Evolutionary conservation across 331 rosid genomes (phyloP).

Genomic region (Quercus tomentella): DNA sequence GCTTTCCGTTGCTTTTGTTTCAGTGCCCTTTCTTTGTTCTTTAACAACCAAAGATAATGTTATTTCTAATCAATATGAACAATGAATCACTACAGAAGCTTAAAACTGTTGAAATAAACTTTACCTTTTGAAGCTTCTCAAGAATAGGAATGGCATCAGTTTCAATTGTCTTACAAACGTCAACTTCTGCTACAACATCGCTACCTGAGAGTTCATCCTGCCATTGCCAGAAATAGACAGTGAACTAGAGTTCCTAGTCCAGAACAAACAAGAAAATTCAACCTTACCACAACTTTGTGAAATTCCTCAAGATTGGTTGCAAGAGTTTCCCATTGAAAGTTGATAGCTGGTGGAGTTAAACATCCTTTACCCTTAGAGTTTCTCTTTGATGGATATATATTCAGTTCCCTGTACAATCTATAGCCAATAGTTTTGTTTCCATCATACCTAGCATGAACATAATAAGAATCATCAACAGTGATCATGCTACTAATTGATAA

Average conservation of each 20-base stretch:
- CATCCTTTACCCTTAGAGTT: conserved; percentile 33
- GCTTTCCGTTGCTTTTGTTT: conserved; percentile 49
- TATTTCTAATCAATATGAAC: background rate
- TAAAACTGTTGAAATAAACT: conserved; percentile 4
- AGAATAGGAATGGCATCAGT: conserved; percentile 64
- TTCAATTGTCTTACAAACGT: conserved; percentile 49
- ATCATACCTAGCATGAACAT: conserved; percentile 63
- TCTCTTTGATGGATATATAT: conserved; percentile 30
- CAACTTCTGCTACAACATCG: conserved; percentile 39
- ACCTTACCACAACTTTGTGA: conserved; percentile 58
- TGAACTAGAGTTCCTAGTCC: conserved; percentile 1
- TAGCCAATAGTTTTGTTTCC: conserved; percentile 55
- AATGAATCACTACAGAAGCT: conserved; percentile 14
- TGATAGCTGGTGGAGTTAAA: conserved; percentile 36
- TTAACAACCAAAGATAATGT: conserved; percentile 15
- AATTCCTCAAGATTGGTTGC: conserved; percentile 68
- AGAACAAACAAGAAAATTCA: background rate
- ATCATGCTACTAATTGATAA: background rate
- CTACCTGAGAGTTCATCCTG: conserved; percentile 67
- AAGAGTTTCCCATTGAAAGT: conserved; percentile 73
- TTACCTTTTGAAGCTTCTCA: conserved; percentile 62
- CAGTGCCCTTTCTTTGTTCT: conserved; percentile 58
- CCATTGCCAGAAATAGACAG: conserved; percentile 26
- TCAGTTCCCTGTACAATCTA: conserved; percentile 65
- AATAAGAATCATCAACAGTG: conserved; percentile 10